Conservation (phyloP, 1,139 yeast genomes). For the Taphrina communis region DNA sequence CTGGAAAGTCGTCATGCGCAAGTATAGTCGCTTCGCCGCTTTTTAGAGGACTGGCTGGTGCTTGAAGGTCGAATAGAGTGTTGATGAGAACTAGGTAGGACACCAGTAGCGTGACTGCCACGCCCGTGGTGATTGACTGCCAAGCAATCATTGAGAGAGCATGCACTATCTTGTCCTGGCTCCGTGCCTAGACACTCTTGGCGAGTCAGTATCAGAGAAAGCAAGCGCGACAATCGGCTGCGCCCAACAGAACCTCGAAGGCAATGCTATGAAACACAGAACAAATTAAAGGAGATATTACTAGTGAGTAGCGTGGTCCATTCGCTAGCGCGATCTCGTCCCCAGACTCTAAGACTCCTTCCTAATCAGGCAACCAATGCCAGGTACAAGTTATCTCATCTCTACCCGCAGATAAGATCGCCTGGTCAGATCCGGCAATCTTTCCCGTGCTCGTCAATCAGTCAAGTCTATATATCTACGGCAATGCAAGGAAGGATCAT, state of each 20-base stretch:
- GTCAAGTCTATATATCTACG: too few species aligned
- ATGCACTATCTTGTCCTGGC: not conserved
- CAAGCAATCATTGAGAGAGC: conserved; percentile 13
- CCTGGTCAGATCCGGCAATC: not conserved
- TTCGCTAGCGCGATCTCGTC: too few species aligned
- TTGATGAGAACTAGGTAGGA: conserved; percentile 29
- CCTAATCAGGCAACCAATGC: not conserved
- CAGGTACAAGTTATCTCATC: not conserved
- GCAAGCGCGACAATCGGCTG: too few species aligned
- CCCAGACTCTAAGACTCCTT: too few species aligned
- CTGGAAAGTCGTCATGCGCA: conserved; percentile 19
- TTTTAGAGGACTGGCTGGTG: not conserved
- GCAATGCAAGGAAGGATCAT: too few species aligned
- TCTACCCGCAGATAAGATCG: conserved; percentile 1
- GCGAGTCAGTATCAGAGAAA: too few species aligned
- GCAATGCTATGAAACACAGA: too few species aligned
- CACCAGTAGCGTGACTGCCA: conserved; percentile 7
- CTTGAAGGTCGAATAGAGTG: conserved; percentile 10
- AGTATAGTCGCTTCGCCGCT: not conserved
- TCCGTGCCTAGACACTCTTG: too few species aligned
- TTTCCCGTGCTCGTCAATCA: too few species aligned
- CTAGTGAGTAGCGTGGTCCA: too few species aligned
- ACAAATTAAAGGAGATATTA: too few species aligned
- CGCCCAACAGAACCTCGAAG: too few species aligned
- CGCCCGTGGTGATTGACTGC: conserved; percentile 27